These are phyloP conservation scores for Debaryomycetaceae sp. DNA, from an alignment of 1,139 yeast genomes.

Conservation along the genomic window DNA sequence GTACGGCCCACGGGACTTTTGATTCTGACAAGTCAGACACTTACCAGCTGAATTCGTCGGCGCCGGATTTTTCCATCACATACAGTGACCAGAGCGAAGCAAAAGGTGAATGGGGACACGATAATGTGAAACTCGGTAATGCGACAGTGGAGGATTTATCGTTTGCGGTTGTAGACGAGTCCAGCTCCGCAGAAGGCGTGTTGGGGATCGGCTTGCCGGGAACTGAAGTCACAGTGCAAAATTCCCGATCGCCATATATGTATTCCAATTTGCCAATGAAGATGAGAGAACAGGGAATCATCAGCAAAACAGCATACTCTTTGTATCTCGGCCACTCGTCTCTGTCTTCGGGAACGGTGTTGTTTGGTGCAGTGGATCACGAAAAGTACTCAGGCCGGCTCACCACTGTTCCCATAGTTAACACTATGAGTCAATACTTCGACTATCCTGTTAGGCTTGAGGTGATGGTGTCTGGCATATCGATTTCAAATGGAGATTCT, in stretches of 20 bases:
- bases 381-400: conserved; percentile 42
- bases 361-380: conserved; percentile 52
- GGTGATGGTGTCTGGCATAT: conserved; percentile 20
- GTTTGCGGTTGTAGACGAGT: conserved; percentile 47
- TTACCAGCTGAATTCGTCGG: conserved; percentile 30
- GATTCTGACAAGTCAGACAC: conserved; percentile 29
- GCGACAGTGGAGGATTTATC: conserved; percentile 42
- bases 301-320: conserved; percentile 49
- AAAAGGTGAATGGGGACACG: conserved; percentile 56
- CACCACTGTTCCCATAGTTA: conserved; percentile 27
- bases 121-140: conserved; percentile 37
- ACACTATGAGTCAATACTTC: conserved; percentile 16
- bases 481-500: conserved; percentile 9
- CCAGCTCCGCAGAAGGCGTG: conserved; percentile 44
- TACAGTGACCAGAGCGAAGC: conserved; percentile 68
- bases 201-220: conserved; percentile 56
- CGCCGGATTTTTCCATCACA: conserved; percentile 36
- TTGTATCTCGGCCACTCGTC: conserved; percentile 32
- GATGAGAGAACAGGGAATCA: conserved; percentile 40
- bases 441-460: conserved; percentile 23
- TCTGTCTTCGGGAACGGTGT: conserved; percentile 30
- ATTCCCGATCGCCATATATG: conserved; percentile 6
- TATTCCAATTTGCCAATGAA: conserved; percentile 31
- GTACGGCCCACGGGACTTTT: conserved; percentile 41
- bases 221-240: conserved; percentile 38